phyloP scores from a whole-genome alignment of 78 protist species.

The Dictyostelium citrinum region DNA sequence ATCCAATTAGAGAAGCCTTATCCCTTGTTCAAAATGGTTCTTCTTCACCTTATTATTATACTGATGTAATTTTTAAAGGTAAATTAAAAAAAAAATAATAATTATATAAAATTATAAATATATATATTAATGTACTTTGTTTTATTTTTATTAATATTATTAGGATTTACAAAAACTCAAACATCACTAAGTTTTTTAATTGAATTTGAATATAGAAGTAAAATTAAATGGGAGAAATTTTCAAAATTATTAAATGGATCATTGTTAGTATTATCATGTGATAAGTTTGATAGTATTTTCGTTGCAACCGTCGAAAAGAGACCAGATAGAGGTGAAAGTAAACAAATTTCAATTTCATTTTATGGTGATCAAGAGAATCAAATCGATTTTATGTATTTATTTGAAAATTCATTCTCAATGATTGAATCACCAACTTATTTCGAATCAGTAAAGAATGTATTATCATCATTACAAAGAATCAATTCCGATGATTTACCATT shows the following conservation, averaged over 20 bases:
- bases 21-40: neutral
- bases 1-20: constrained; percentile 55
- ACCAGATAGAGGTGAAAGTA: constrained; percentile 31
- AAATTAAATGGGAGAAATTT: constrained; percentile 29
- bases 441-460: constrained; percentile 30
- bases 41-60: neutral
- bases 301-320: constrained; percentile 30
- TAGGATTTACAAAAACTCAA: neutral
- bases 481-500: constrained; percentile 53
- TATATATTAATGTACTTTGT: neutral
- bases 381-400: neutral
- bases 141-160: neutral
- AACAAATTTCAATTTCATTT: constrained; percentile 9
- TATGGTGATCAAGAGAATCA: neutral
- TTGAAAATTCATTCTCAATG: constrained; percentile 5
- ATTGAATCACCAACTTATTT: constrained; percentile 66
- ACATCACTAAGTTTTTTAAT: constrained; percentile 8
- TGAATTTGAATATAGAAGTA: neutral
- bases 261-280: constrained; percentile 21
- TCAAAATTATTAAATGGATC: constrained; percentile 51
- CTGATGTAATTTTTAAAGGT: constrained; percentile 13
- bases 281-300: neutral
- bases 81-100: neutral
- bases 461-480: constrained; percentile 45
- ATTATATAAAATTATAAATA: neutral